A percentile compares a stretch with the other conserved stretches of the same genome.
Evolutionary conservation across 805 yeast genomes (phyloP).

Genomic region (Wickerhamiella dianesei): DNA sequence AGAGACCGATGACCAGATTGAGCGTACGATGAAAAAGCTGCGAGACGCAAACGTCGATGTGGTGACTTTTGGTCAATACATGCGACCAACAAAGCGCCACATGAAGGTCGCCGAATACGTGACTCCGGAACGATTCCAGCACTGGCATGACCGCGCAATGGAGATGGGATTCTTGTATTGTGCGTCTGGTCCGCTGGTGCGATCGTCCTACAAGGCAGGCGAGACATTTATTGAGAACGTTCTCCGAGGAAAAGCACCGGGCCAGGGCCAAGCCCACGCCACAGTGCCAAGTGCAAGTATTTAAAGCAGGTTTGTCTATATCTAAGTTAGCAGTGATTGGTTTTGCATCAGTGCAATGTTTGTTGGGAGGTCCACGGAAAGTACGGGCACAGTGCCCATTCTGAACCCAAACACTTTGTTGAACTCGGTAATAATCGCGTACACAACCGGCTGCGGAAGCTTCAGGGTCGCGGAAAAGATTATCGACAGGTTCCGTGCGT

Average conservation of each 20-base stretch:
- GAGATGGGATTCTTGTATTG: conserved; percentile 90
- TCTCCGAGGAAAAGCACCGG: conserved; percentile 26
- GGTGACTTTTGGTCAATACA: conserved; percentile 96
- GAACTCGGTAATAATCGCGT: conserved; percentile 48
- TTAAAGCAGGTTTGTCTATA: conserved; percentile 25
- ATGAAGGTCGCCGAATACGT: conserved; percentile 96
- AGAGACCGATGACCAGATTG: conserved; percentile 81
- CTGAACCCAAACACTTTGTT: conserved; percentile 37
- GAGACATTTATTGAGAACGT: conserved; percentile 95
- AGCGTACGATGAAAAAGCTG: conserved; percentile 61
- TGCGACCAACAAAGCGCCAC: conserved; percentile 97
- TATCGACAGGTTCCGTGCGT: conserved; percentile 59
- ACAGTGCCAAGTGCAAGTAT: neutral
- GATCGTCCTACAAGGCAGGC: conserved; percentile 97
- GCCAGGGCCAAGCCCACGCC: conserved; percentile 23
- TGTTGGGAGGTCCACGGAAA: neutral
- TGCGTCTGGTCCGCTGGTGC: conserved; percentile 93
- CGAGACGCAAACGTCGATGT: conserved; percentile 74
- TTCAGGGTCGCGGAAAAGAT: conserved; percentile 74
- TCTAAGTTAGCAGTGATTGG: neutral
- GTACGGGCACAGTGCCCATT: neutral
- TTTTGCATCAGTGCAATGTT: neutral
- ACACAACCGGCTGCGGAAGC: conserved; percentile 47
- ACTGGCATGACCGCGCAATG: conserved; percentile 76
- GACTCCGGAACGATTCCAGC: conserved; percentile 84